Percentiles rank a stretch among this genome's conserved stretches.
Conservation (phyloP, 345 rosid genomes). For the Mallotus nudiflorus region DNA sequence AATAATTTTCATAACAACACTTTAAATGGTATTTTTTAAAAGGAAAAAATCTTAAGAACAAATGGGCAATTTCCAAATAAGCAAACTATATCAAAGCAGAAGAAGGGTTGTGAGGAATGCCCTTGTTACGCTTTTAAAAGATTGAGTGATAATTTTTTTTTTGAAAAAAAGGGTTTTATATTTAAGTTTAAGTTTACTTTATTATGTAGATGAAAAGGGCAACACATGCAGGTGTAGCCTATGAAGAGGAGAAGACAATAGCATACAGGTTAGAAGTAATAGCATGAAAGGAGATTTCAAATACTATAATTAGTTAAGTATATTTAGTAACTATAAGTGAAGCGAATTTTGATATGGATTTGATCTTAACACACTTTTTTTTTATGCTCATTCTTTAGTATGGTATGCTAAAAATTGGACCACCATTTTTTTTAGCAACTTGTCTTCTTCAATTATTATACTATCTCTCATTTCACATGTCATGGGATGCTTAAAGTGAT, state of each 20-base stretch:
- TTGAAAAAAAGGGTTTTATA: neutral
- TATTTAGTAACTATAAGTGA: too few relatives aligned
- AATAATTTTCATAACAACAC: too few relatives aligned
- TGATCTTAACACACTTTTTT: neutral
- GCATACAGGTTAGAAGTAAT: neutral
- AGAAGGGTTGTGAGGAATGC: neutral
- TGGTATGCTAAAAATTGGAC: conserved; percentile 21
- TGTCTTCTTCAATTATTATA: conserved; percentile 35
- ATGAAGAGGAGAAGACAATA: conserved; percentile 12
- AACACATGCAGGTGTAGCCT: conserved; percentile 41
- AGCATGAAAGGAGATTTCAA: neutral
- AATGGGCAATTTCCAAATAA: too few relatives aligned
- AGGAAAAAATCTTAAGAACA: too few relatives aligned
- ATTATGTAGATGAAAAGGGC: conserved; percentile 40
- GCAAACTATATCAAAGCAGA: too few relatives aligned
- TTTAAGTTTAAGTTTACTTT: conserved; percentile 13
- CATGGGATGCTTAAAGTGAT: conserved; percentile 12
- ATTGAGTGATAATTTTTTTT: neutral
- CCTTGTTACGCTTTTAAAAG: neutral
- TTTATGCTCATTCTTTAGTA: neutral
- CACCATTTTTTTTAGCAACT: conserved; percentile 24
- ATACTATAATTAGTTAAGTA: too few relatives aligned
- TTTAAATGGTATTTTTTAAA: too few relatives aligned
- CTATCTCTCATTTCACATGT: conserved; percentile 29
- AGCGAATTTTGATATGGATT: conserved; percentile 8